phyloP scores from a whole-genome alignment of 108 stramenopile genomes.

The Skeletonema grethae region DNA sequence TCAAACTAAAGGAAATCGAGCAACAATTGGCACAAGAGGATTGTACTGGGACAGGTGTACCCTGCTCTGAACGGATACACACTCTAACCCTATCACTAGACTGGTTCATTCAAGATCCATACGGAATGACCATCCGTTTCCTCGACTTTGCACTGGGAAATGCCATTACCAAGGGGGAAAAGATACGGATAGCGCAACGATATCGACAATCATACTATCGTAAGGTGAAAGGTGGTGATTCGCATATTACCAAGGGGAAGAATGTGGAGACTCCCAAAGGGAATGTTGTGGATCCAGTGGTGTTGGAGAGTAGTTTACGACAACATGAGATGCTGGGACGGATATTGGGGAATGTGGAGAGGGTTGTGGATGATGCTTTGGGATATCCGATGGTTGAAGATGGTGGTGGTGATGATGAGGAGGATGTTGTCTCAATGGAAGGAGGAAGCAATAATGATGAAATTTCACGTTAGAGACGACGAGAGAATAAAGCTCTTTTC shows the following conservation, averaged over 20 bases:
- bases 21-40: background rate
- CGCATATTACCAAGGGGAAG: constrained; percentile 19
- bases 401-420: background rate
- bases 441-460: background rate
- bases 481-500: too few species aligned
- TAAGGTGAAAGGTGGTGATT: background rate
- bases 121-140: background rate
- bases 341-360: constrained; percentile 17
- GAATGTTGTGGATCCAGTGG: background rate
- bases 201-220: constrained; percentile 8
- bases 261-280: constrained; percentile 9
- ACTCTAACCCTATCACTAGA: constrained; percentile 14
- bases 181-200: constrained; percentile 5
- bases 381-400: background rate
- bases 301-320: constrained; percentile 11
- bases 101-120: constrained; percentile 8
- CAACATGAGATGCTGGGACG: constrained; percentile 8
- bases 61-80: constrained; percentile 6
- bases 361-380: constrained; percentile 11
- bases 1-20: constrained; percentile 10
- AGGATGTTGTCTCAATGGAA: background rate
- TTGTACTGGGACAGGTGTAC: background rate
- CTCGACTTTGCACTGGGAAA: constrained; percentile 22
- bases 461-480: too few species aligned
- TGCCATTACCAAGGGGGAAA: constrained; percentile 6